Base-by-base conservation (phyloP, 768 basidiomycete genomes). In the Pluteus cervinus region DNA sequence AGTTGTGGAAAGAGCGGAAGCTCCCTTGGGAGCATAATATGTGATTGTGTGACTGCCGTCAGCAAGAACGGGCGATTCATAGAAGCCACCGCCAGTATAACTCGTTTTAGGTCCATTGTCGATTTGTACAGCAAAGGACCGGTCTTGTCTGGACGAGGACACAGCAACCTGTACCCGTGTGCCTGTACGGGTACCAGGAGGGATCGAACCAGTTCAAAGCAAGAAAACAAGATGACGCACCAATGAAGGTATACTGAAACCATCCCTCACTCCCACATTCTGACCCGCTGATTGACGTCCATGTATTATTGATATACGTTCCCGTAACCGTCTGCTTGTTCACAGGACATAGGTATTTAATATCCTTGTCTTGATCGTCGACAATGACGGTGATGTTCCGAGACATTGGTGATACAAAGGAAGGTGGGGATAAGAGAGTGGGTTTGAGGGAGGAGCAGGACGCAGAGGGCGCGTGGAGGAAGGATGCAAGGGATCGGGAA, bases 181-280 rank as follows among this genome's bases (percentile, higher is more conserved):
- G 14, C 64, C 65, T 62, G 42, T 25, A 29, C 16, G 29, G 24
- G 20, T 23, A 37, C 1, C 3, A 33, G 29, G 8, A 16, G 42
- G 28, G 39, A 32, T 25, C n/a, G n/a, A n/a, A n/a, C n/a, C n/a
- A n/a, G n/a, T n/a, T n/a, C n/a, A n/a, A n/a, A n/a, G n/a, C 15
- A 20, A 7, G n/a, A 5, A 23, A 11, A 24, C 5, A 25, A 26
- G 15, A 17, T 14, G 20, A 34, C 54, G 25, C 39, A 66, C 65
- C 66, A 34, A 58, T 52, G 47, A 68, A 69, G n/a, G 48, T 45
- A 36, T 65, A 59, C 33, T 57, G 43, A 43, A 68, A 68, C 65
- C 65, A 68, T 24, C 62, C 65, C 33, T 53, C 49, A 17, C 21
- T 45, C 37, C 37, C 47, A 24, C 68, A 68, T 15, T 44, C 40